These are phyloP conservation scores for Populus trichocarpa DNA, from an alignment of 441 rosid species.

Conservation along the genomic window DNA sequence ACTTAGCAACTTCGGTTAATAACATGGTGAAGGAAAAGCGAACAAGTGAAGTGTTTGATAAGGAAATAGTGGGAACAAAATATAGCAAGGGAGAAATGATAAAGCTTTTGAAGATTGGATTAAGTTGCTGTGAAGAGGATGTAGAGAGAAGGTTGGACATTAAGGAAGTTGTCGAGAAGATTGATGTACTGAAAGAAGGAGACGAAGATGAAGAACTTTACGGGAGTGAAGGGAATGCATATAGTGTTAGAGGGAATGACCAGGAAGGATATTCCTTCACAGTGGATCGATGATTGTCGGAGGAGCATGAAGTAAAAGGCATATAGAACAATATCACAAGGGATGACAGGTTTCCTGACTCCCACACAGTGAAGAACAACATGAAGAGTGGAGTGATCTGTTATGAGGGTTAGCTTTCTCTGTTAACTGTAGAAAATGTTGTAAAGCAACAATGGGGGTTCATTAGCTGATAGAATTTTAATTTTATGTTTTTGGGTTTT, in stretches of 20 bases:
- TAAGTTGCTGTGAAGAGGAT: constrained; percentile 84
- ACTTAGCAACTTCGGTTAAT: constrained; percentile 69
- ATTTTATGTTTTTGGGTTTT: no score
- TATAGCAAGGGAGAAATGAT: constrained; percentile 63
- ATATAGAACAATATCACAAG: no score
- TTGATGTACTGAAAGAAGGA: constrained; percentile 47
- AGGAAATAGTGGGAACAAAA: constrained; percentile 57
- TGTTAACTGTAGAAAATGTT: no score
- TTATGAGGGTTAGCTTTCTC: no score
- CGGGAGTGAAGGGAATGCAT: constrained; percentile 20
- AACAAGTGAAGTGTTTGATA: constrained; percentile 66
- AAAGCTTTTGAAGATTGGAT: constrained; percentile 67
- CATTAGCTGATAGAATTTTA: no score
- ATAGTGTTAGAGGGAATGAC: constrained; percentile 31
- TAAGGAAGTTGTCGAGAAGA: constrained; percentile 49
- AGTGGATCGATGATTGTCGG: constrained; percentile 18
- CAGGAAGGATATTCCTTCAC: constrained; percentile 27
- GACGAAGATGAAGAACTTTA: constrained; percentile 21
- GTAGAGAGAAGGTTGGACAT: constrained; percentile 52
- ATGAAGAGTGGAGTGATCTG: no score
- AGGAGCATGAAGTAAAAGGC: no score
- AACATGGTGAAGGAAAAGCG: constrained; percentile 53
- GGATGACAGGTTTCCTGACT: no score
- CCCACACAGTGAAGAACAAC: no score
- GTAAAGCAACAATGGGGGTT: no score